These are phyloP conservation scores for Penicillium dipodomyicola DNA, from an alignment of 495 filamentous ascomycete species.

Conservation along the genomic window DNA sequence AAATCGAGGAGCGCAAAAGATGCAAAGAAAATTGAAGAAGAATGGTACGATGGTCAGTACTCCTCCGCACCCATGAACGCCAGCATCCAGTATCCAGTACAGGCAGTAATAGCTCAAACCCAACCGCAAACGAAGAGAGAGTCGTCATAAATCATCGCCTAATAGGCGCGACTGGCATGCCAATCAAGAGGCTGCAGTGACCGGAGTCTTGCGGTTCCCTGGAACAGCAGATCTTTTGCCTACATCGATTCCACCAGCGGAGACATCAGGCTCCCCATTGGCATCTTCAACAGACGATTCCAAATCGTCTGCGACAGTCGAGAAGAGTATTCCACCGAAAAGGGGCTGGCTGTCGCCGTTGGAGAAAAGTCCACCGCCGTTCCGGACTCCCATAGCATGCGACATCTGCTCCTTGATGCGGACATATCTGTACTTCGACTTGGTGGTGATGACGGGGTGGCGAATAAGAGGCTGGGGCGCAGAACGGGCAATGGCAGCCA, in stretches of 20 bases:
- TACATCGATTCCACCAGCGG: slow-evolving; percentile 9
- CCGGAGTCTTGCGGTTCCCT: slow-evolving; percentile 26
- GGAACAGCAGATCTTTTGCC: slow-evolving; percentile 26
- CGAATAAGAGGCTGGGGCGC: slow-evolving; percentile 70
- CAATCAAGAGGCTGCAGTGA: slow-evolving; percentile 15
- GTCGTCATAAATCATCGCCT: slow-evolving; percentile 22
- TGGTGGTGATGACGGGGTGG: slow-evolving; percentile 63
- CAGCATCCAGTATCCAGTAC: slow-evolving; percentile 15
- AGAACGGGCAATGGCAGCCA: slow-evolving; percentile 74
- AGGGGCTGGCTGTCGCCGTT: slow-evolving; percentile 35
- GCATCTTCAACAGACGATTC: slow-evolving; percentile 21
- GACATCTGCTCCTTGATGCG: slow-evolving; percentile 87
- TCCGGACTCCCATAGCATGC: slow-evolving; percentile 59
- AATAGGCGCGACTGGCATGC: neutral
- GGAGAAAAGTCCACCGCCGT: slow-evolving; percentile 47
- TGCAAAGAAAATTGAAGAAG: slow-evolving; percentile 8
- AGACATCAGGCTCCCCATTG: slow-evolving; percentile 22
- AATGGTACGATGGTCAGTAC: slow-evolving; percentile 7
- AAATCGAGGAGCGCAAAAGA: slow-evolving; percentile 7
- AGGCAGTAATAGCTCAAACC: slow-evolving; percentile 4
- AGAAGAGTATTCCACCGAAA: slow-evolving; percentile 36
- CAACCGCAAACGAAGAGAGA: slow-evolving; percentile 5
- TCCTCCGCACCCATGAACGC: slow-evolving; percentile 17
- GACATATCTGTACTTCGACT: slow-evolving; percentile 73
- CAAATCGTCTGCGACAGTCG: slow-evolving; percentile 30